Evolutionary conservation across 371 early-diverging fungal species (phyloP).

Genomic region (Caulochytrium protostelioides): DNA sequence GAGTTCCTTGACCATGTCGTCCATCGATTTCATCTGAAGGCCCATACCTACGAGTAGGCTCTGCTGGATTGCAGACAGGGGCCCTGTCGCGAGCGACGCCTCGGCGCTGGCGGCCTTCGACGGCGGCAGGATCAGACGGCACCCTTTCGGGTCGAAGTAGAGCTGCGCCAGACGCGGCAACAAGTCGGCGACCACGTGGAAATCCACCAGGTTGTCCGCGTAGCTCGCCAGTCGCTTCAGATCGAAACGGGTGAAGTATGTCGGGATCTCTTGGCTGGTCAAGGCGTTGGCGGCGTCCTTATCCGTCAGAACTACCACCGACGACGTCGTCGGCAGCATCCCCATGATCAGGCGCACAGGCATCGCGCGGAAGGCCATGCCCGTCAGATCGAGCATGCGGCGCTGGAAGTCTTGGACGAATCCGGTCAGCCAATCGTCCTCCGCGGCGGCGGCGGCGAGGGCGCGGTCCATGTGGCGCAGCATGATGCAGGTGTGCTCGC

Average conservation of each 20-base stretch:
- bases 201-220: slow-evolving; percentile 79
- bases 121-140: not conserved
- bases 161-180: slow-evolving; percentile 55
- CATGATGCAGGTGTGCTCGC: slow-evolving; percentile 95
- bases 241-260: slow-evolving; percentile 61
- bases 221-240: slow-evolving; percentile 86
- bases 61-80: slow-evolving; percentile 67
- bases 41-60: slow-evolving; percentile 70
- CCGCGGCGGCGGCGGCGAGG: slow-evolving; percentile 15
- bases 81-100: slow-evolving; percentile 12
- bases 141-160: slow-evolving; percentile 33
- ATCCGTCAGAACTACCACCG: too few relatives aligned
- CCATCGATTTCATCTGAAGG: slow-evolving; percentile 70
- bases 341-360: slow-evolving; percentile 57
- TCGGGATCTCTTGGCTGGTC: too few relatives aligned
- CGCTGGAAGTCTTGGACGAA: slow-evolving; percentile 59
- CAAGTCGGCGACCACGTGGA: slow-evolving; percentile 86
- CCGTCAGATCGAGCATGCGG: slow-evolving; percentile 62
- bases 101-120: not conserved
- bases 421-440: slow-evolving; percentile 23
- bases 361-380: slow-evolving; percentile 59
- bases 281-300: too few relatives aligned
- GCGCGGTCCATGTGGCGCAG: slow-evolving; percentile 44
- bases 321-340: slow-evolving; percentile 43
- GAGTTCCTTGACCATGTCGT: slow-evolving; percentile 67